Percentiles rank a stretch among this genome's conserved stretches.
Conservation (phyloP, 1,284 basidiomycete genomes). For the Cystobasidium slooffiae region DNA sequence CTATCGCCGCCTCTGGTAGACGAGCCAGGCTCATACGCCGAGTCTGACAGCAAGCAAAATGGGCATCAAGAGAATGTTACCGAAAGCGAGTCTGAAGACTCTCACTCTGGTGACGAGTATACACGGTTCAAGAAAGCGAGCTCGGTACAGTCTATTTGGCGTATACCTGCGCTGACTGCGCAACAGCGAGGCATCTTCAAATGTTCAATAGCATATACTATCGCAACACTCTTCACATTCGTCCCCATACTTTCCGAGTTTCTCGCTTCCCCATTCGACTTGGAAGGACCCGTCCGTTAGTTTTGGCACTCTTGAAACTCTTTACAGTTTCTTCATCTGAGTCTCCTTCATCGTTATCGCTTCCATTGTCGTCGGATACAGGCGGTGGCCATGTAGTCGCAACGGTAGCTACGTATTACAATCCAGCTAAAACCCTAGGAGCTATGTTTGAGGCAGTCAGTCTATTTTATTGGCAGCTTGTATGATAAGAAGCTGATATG, state of each 20-base stretch:
- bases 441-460: conserved; percentile 33
- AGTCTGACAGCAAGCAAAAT: background rate
- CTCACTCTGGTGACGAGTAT: conserved; percentile 42
- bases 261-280: conserved; percentile 51
- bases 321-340: too few species aligned
- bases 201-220: conserved; percentile 86
- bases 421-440: conserved; percentile 49
- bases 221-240: conserved; percentile 92
- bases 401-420: conserved; percentile 51
- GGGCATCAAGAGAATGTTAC: background rate
- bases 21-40: conserved; percentile 15
- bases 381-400: conserved; percentile 53
- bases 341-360: too few species aligned
- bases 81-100: conserved; percentile 22
- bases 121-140: conserved; percentile 17
- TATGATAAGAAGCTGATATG: too few species aligned
- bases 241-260: conserved; percentile 62
- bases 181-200: conserved; percentile 67
- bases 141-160: background rate
- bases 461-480: too few species aligned
- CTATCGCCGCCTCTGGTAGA: conserved; percentile 3
- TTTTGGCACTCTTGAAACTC: too few species aligned
- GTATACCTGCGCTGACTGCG: conserved; percentile 29
- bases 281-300: conserved; percentile 52
- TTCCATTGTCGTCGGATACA: too few species aligned